Percentiles rank a stretch among this genome's conserved stretches.
Evolutionary conservation across 805 yeast genomes (phyloP).

Genomic region (Ogataea nitratoaversa): DNA sequence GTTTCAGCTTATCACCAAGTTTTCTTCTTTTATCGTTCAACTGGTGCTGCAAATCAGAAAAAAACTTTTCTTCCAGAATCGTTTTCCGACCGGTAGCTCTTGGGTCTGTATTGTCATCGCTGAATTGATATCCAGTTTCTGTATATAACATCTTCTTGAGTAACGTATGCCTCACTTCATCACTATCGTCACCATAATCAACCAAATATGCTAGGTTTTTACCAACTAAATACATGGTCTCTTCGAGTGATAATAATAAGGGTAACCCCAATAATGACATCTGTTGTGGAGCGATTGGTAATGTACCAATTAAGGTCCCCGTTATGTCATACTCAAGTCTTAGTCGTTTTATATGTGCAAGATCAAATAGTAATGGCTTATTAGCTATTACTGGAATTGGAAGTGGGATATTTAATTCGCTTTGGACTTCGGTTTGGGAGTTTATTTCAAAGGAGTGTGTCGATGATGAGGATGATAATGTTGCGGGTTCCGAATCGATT

Average conservation of each 20-base stretch:
- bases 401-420: slow-evolving; percentile 2
- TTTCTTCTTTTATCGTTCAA: neutral
- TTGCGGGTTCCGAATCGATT: too few relatives aligned
- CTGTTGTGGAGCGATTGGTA: slow-evolving; percentile 91
- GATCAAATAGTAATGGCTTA: slow-evolving; percentile 54
- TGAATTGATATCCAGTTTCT: neutral
- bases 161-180: slow-evolving; percentile 1
- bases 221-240: slow-evolving; percentile 59
- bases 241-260: slow-evolving; percentile 66
- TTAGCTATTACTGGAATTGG: slow-evolving; percentile 37
- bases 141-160: neutral
- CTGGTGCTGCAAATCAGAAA: neutral
- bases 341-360: slow-evolving; percentile 48
- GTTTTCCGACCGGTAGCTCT: neutral
- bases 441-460: too few relatives aligned
- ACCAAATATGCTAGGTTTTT: slow-evolving; percentile 12
- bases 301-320: slow-evolving; percentile 78
- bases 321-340: slow-evolving; percentile 57
- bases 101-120: slow-evolving; percentile 1
- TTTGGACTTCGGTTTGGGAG: slow-evolving; percentile 3
- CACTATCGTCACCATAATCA: slow-evolving; percentile 4
- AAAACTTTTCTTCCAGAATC: neutral
- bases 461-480: too few relatives aligned
- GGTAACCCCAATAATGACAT: slow-evolving; percentile 86
- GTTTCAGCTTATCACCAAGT: neutral